Evolutionary conservation across 2,329 filamentous ascomycete genomes (phyloP).

Genomic region (Stemphylium lycopersici): DNA sequence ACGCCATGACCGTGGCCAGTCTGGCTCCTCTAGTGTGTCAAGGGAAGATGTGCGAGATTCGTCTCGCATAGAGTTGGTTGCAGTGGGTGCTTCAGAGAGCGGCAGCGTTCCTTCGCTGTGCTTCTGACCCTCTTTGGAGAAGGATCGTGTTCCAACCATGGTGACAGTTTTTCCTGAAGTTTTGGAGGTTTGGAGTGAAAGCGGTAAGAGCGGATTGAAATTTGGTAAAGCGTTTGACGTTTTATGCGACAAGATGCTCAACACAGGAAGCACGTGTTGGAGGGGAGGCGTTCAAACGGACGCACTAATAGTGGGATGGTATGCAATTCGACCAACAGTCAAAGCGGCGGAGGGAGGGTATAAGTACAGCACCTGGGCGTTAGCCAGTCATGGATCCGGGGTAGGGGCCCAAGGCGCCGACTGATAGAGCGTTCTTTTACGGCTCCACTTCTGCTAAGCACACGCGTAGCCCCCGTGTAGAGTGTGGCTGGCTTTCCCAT

Average conservation of each 20-base stretch:
- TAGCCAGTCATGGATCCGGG: conserved; percentile 23
- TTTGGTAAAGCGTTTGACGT: conserved; percentile 14
- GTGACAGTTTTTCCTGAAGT: conserved; percentile 15
- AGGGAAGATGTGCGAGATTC: conserved; percentile 22
- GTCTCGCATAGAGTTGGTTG: conserved; percentile 32
- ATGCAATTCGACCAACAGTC: conserved; percentile 11
- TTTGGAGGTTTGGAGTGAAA: not conserved
- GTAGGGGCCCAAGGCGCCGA: conserved; percentile 21
- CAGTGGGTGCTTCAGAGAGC: conserved; percentile 31
- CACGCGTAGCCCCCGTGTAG: conserved; percentile 32
- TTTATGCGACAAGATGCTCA: conserved; percentile 21
- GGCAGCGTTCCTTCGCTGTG: conserved; percentile 29
- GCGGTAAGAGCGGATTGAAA: conserved; percentile 14
- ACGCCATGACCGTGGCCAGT: conserved; percentile 54
- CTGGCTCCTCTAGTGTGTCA: conserved; percentile 36
- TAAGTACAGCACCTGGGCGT: conserved; percentile 28
- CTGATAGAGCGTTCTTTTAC: conserved; percentile 22
- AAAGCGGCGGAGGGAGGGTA: conserved; percentile 18
- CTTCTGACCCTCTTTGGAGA: conserved; percentile 30
- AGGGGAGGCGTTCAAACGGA: conserved; percentile 22
- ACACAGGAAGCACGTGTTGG: conserved; percentile 24
- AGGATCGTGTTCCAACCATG: conserved; percentile 20
- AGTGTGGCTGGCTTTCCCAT: conserved; percentile 33
- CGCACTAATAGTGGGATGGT: conserved; percentile 18
- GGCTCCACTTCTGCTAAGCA: conserved; percentile 37